Evolutionary conservation across 306 rosid species (phyloP).

Genomic region (Sphenostylis stenocarpa): DNA sequence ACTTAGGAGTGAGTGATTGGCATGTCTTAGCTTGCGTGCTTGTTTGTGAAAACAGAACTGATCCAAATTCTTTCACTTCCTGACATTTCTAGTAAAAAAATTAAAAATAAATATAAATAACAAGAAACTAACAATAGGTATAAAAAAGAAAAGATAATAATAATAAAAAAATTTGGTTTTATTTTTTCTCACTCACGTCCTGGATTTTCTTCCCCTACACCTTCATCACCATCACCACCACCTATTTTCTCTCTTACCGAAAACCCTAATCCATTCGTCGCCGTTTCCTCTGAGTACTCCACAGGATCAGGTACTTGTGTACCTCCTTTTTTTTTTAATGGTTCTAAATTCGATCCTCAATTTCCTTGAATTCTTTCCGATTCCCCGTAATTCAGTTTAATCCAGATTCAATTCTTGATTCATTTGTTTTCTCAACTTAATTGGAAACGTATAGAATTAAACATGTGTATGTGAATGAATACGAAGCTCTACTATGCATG

Average conservation of each 20-base stretch:
- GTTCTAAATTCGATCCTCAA: conserved; percentile 23
- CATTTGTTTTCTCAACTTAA: conserved; percentile 20
- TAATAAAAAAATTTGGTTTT: conserved; percentile 25
- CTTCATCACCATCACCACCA: conserved; percentile 24
- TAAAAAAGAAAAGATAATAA: not conserved
- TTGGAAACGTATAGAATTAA: not conserved
- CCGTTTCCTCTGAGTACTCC: conserved; percentile 11
- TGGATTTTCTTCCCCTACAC: conserved; percentile 41
- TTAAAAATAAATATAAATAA: not conserved
- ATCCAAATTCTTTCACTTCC: conserved; percentile 21
- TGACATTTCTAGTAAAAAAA: not conserved
- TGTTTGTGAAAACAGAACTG: conserved; percentile 10
- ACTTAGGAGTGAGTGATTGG: not conserved
- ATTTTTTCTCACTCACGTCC: conserved; percentile 23
- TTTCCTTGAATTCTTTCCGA: conserved; percentile 7
- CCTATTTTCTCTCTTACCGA: conserved; percentile 22
- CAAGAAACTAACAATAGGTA: not conserved
- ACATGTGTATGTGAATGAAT: not conserved
- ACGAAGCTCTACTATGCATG: conserved; percentile 36
- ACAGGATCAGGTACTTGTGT: conserved; percentile 61
- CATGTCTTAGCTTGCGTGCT: not conserved
- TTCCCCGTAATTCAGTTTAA: conserved; percentile 32
- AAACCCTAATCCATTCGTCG: conserved; percentile 64
- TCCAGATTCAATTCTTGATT: conserved; percentile 33
- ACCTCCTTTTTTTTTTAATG: not conserved